phyloP scores from a whole-genome alignment of 352 stramenopile genomes.

The Aphanomyces euteiches region DNA sequence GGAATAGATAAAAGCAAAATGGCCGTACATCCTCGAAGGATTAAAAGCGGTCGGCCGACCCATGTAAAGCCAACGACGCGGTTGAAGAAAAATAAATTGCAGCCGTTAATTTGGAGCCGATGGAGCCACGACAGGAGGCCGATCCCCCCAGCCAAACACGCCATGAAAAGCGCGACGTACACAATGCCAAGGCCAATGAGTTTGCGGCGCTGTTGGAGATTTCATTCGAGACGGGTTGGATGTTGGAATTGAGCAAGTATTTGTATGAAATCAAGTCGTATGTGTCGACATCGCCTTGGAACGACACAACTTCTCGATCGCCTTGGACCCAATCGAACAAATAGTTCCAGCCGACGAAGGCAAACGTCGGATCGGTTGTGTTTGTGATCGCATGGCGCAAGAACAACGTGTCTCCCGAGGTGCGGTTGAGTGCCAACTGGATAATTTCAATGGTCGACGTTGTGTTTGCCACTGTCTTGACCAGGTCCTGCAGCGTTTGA shows the following conservation, averaged over 20 bases:
- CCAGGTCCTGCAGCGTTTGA: not conserved
- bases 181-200: not conserved
- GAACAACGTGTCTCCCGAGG: not conserved
- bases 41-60: slow-evolving; percentile 13
- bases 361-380: not conserved
- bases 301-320: slow-evolving; percentile 9
- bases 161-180: not conserved
- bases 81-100: slow-evolving; percentile 18
- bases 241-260: not conserved
- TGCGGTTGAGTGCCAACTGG: not conserved
- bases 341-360: slow-evolving; percentile 11
- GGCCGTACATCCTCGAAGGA: not conserved
- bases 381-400: not conserved
- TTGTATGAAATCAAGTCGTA: not conserved
- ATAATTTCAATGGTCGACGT: not conserved
- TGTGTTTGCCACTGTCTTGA: not conserved
- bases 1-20: not conserved
- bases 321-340: slow-evolving; percentile 7
- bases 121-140: not conserved
- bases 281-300: not conserved
- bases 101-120: not conserved
- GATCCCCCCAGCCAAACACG: not conserved
- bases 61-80: slow-evolving; percentile 10
- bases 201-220: not conserved
- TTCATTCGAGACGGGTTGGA: not conserved